Percentiles rank a stretch among this genome's conserved stretches.
phyloP scores from a whole-genome alignment of 371 early-diverging fungal genomes.

The Fennellomyces sp. region DNA sequence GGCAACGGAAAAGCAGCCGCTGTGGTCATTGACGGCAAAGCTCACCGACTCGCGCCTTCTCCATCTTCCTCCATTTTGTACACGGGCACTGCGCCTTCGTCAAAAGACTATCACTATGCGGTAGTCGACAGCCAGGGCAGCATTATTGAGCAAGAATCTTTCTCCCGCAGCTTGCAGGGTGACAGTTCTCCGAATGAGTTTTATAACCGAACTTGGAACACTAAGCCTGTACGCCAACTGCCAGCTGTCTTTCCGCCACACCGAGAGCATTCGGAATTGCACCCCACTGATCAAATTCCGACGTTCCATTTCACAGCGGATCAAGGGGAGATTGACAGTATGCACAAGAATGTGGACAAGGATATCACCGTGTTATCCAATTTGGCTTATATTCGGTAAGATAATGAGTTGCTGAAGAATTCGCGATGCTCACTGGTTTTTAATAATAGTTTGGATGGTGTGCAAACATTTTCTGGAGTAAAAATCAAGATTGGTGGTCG shows the following conservation, averaged over 20 bases:
- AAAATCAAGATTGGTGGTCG: conserved; percentile 14
- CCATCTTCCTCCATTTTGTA: conserved; percentile 2
- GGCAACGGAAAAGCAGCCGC: neutral
- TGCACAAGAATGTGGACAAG: conserved; percentile 20
- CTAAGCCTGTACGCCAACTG: conserved; percentile 12
- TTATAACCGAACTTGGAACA: conserved; percentile 18
- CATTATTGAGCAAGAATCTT: conserved; percentile 2
- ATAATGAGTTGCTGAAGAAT: too few relatives aligned
- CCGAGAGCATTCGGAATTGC: conserved; percentile 3
- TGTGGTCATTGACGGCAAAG: conserved; percentile 10
- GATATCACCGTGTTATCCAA: conserved; percentile 13
- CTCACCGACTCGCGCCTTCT: conserved; percentile 3
- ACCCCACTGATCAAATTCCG: conserved; percentile 29
- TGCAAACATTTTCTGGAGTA: conserved; percentile 1
- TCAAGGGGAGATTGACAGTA: conserved; percentile 12
- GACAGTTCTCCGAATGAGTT: conserved; percentile 14
- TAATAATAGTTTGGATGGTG: neutral
- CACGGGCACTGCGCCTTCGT: conserved; percentile 8
- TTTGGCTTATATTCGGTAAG: conserved; percentile 38
- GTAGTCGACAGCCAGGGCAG: neutral
- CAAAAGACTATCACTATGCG: conserved; percentile 6
- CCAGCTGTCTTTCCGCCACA: conserved; percentile 1
- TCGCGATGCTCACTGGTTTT: neutral
- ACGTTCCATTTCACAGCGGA: conserved; percentile 30
- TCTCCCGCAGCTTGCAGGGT: neutral